These are phyloP conservation scores for Rhizopogon roseolus DNA, from an alignment of 768 basidiomycete genomes.

Conservation along the genomic window DNA sequence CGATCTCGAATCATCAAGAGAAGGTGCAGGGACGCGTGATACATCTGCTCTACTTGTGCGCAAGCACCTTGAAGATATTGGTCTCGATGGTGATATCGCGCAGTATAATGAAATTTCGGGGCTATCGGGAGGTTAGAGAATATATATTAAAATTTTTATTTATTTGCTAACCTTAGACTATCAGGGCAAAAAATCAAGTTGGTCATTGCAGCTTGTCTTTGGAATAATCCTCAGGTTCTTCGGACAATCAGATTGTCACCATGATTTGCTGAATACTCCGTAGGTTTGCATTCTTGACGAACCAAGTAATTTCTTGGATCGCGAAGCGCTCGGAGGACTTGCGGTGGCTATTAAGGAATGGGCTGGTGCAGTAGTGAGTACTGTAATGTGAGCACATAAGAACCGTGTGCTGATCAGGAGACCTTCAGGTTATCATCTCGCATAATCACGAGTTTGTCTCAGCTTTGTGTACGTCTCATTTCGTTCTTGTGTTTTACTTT, in stretches of 20 bases:
- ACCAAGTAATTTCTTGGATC: slow-evolving; percentile 96
- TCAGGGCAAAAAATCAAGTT: slow-evolving; percentile 95
- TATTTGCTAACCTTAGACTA: background rate
- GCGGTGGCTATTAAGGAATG: slow-evolving; percentile 94
- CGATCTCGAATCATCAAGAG: slow-evolving; percentile 91
- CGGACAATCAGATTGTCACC: background rate
- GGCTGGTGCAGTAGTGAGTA: slow-evolving; percentile 81
- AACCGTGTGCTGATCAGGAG: slow-evolving; percentile 11
- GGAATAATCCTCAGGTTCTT: slow-evolving; percentile 89
- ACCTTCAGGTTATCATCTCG: slow-evolving; percentile 81
- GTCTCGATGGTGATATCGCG: slow-evolving; percentile 94
- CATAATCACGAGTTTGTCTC: slow-evolving; percentile 89
- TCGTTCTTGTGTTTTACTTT: slow-evolving; percentile 5
- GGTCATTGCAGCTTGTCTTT: slow-evolving; percentile 90
- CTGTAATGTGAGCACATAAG: slow-evolving; percentile 5
- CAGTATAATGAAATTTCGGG: slow-evolving; percentile 97
- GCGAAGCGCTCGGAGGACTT: slow-evolving; percentile 91
- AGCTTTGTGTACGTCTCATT: slow-evolving; percentile 60
- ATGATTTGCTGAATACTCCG: slow-evolving; percentile 4
- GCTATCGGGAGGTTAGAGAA: slow-evolving; percentile 81
- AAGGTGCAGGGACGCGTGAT: slow-evolving; percentile 90
- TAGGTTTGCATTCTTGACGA: slow-evolving; percentile 80
- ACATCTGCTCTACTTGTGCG: slow-evolving; percentile 77
- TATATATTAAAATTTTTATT: too few species aligned
- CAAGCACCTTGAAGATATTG: slow-evolving; percentile 92